A percentile compares a stretch with the other conserved stretches of the same genome.
phyloP scores from a whole-genome alignment of 1,284 basidiomycete genomes.

The Apiotrichum sp. region DNA sequence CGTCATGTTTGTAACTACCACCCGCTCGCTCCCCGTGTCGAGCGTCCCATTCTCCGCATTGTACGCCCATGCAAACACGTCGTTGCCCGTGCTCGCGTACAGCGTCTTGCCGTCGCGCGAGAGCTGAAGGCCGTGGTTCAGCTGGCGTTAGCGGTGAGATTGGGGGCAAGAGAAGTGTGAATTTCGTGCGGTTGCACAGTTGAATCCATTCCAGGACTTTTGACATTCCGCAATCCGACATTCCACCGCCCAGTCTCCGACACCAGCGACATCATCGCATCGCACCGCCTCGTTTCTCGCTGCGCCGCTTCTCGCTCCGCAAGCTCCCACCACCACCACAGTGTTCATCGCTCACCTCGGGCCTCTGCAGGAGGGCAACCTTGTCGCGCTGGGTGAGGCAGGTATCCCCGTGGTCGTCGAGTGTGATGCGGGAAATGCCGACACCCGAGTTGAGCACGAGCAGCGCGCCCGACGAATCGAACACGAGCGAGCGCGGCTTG shows the following conservation, averaged over 20 bases:
- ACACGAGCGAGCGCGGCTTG: conserved; percentile 7
- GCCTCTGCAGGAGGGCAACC: not conserved
- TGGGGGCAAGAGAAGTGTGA: too few relatives aligned
- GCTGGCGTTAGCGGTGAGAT: not conserved
- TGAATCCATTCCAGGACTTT: too few relatives aligned
- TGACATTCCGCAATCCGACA: too few relatives aligned
- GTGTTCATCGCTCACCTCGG: not conserved
- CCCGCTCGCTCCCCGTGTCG: not conserved
- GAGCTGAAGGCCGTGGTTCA: conserved; percentile 11
- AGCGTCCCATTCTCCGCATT: not conserved
- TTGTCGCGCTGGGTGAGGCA: conserved; percentile 1
- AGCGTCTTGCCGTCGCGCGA: conserved; percentile 2
- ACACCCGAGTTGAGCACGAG: conserved; percentile 5
- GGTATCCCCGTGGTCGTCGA: conserved; percentile 8
- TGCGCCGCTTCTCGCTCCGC: too few relatives aligned
- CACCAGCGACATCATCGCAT: too few relatives aligned
- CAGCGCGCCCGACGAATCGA: conserved; percentile 5
- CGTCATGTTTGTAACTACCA: conserved; percentile 6
- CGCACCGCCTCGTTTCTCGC: too few relatives aligned
- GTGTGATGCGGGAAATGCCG: conserved; percentile 2
- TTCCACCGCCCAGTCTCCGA: too few relatives aligned
- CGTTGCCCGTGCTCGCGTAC: conserved; percentile 6
- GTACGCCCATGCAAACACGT: conserved; percentile 6
- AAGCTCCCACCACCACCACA: too few relatives aligned
- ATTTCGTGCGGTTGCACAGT: too few relatives aligned